Conservation (phyloP, 345 rosid species). For the Melaleuca quinquenervia region DNA sequence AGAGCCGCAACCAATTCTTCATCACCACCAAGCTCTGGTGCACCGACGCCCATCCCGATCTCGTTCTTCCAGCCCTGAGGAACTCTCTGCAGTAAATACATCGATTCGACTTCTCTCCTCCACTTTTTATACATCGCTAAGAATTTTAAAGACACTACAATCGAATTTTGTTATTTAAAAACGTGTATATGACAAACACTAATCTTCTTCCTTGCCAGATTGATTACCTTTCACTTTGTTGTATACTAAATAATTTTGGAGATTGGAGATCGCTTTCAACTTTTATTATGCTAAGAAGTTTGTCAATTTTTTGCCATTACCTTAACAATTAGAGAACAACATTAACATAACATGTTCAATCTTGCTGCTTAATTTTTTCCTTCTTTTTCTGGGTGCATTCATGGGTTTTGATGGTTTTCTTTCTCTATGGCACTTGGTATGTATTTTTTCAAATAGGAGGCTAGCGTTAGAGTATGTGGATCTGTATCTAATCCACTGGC, state of each 20-base stretch:
- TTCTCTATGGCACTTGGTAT: not conserved
- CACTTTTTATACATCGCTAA: not conserved
- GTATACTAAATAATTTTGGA: not conserved
- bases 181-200: not conserved
- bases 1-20: slow-evolving; percentile 34
- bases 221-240: not conserved
- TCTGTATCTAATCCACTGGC: slow-evolving; percentile 30
- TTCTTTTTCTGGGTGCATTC: not conserved
- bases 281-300: not conserved
- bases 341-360: not conserved
- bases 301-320: not conserved
- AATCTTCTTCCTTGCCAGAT: not conserved
- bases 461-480: slow-evolving; percentile 26
- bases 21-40: slow-evolving; percentile 58
- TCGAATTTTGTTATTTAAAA: not conserved
- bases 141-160: not conserved
- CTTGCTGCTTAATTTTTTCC: not conserved
- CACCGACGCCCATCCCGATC: slow-evolving; percentile 31
- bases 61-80: slow-evolving; percentile 38
- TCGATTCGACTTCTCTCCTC: not conserved
- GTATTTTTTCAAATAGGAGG: slow-evolving; percentile 8
- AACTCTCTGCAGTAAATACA: slow-evolving; percentile 13
- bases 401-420: not conserved
- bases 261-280: not conserved
- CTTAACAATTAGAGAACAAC: not conserved